Conservation (phyloP, 345 rosid genomes). For the Heritiera littoralis region DNA sequence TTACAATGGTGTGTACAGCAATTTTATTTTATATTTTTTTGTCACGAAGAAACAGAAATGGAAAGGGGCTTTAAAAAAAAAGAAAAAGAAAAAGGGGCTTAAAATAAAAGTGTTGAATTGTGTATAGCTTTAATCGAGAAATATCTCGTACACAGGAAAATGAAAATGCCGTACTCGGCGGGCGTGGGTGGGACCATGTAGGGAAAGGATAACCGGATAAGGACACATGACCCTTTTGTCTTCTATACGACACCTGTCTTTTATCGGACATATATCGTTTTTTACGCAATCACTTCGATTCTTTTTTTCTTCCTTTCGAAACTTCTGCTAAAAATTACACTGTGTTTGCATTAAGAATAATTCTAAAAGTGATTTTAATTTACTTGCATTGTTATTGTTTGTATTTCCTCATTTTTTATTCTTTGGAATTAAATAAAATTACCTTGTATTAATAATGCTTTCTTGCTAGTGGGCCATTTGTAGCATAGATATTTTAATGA, state of each 20-base stretch:
- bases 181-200: neutral
- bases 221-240: neutral
- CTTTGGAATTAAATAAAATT: too few species aligned
- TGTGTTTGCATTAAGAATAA: too few species aligned
- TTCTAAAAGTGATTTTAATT: too few species aligned
- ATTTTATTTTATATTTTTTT: too few species aligned
- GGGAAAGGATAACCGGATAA: neutral
- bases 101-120: neutral
- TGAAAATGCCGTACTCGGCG: neutral
- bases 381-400: too few species aligned
- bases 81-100: neutral
- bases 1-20: too few species aligned
- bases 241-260: neutral
- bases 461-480: too few species aligned
- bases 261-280: neutral
- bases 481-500: too few species aligned
- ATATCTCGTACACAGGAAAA: neutral
- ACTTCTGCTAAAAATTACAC: too few species aligned
- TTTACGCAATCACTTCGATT: neutral
- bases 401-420: too few species aligned
- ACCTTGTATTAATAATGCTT: too few species aligned
- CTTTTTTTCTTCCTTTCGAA: neutral
- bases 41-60: too few species aligned
- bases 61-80: neutral
- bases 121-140: neutral